These are phyloP conservation scores for Suaeda aralocaspica DNA, from an alignment of 148 eudicot genomes.

Conservation along the genomic window DNA sequence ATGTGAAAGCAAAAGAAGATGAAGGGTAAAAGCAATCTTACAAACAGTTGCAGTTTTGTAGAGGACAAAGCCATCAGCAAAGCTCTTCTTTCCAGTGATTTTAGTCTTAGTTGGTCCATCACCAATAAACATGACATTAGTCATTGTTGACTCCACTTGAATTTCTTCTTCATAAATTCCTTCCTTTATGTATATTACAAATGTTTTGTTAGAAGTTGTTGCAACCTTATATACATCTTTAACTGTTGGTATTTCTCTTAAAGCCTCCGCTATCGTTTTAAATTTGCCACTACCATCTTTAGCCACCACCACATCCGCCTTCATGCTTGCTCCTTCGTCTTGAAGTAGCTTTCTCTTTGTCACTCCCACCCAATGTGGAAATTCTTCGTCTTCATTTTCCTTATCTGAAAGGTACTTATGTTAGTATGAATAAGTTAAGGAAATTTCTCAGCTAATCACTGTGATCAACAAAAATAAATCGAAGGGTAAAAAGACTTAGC, in stretches of 20 bases:
- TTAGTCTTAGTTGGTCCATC: conserved; percentile 58
- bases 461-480: too few species aligned
- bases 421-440: not conserved
- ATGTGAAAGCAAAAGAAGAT: not conserved
- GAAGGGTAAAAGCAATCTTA: conserved; percentile 23
- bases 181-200: conserved; percentile 52
- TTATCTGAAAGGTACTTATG: not conserved
- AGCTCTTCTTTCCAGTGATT: conserved; percentile 48
- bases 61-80: conserved; percentile 35
- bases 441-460: too few species aligned
- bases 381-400: not conserved
- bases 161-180: conserved; percentile 53
- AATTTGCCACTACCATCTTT: conserved; percentile 61
- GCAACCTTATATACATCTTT: not conserved
- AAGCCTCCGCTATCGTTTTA: conserved; percentile 48
- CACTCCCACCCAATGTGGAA: conserved; percentile 21
- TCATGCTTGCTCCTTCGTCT: conserved; percentile 4
- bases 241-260: conserved; percentile 33
- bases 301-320: conserved; percentile 58
- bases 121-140: conserved; percentile 50
- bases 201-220: conserved; percentile 19
- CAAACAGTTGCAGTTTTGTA: conserved; percentile 54
- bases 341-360: conserved; percentile 19
- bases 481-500: too few species aligned
- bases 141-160: conserved; percentile 28